phyloP scores from a whole-genome alignment of 495 filamentous ascomycete genomes.

The Rusavskia elegans region DNA sequence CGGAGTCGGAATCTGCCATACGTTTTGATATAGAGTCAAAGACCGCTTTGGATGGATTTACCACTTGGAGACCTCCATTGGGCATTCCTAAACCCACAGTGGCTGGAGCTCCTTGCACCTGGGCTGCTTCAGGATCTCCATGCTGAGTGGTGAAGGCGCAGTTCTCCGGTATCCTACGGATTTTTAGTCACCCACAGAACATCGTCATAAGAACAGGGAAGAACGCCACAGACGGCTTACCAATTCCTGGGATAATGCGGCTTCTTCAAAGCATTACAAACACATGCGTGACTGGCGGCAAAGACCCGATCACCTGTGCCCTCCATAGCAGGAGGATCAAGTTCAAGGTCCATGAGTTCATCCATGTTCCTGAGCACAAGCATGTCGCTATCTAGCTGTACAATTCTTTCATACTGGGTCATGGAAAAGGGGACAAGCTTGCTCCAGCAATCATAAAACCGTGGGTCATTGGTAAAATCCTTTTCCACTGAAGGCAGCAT shows the following conservation, averaged over 20 bases:
- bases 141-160: slow-evolving; percentile 67
- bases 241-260: slow-evolving; percentile 61
- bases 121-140: slow-evolving; percentile 35
- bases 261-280: slow-evolving; percentile 64
- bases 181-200: no score
- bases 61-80: slow-evolving; percentile 62
- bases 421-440: slow-evolving; percentile 68
- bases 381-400: slow-evolving; percentile 80
- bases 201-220: no score
- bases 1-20: slow-evolving; percentile 25
- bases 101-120: slow-evolving; percentile 33
- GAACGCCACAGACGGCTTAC: slow-evolving; percentile 22
- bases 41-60: slow-evolving; percentile 40
- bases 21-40: slow-evolving; percentile 40
- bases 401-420: slow-evolving; percentile 51
- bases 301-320: slow-evolving; percentile 47
- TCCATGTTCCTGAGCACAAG: slow-evolving; percentile 66
- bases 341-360: slow-evolving; percentile 60
- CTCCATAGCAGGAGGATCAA: slow-evolving; percentile 36
- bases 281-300: slow-evolving; percentile 61
- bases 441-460: slow-evolving; percentile 74
- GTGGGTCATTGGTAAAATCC: slow-evolving; percentile 42
- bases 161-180: slow-evolving; percentile 43
- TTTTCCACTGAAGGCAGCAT: slow-evolving; percentile 41
- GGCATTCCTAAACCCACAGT: slow-evolving; percentile 43